These are phyloP conservation scores for Eucalyptus pauciflora DNA, from an alignment of 345 rosid species.

Conservation along the genomic window DNA sequence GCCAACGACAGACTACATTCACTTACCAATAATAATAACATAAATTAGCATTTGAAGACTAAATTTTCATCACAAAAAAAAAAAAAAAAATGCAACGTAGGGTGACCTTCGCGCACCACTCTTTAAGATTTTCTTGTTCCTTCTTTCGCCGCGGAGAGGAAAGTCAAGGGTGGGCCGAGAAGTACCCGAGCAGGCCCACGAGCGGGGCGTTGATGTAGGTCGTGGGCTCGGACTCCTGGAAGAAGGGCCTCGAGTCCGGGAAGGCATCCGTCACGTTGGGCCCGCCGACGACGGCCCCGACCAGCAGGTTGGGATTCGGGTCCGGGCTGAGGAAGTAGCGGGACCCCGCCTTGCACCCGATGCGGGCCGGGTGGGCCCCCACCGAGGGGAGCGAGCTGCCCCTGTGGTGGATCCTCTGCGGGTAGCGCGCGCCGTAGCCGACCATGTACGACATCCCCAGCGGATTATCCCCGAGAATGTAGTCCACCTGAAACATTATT, in stretches of 20 bases:
- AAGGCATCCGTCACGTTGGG: slow-evolving; percentile 73
- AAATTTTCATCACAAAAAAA: background rate
- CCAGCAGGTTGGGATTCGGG: slow-evolving; percentile 70
- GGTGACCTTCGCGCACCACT: slow-evolving; percentile 67
- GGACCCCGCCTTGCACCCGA: slow-evolving; percentile 65
- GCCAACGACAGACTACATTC: background rate
- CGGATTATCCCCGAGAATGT: slow-evolving; percentile 90
- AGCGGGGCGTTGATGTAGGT: slow-evolving; percentile 96
- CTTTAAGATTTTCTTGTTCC: background rate
- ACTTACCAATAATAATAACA: background rate
- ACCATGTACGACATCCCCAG: slow-evolving; percentile 90
- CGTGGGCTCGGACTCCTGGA: slow-evolving; percentile 91
- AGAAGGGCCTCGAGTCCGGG: slow-evolving; percentile 69
- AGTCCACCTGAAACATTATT: slow-evolving; percentile 52
- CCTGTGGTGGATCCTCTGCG: slow-evolving; percentile 89
- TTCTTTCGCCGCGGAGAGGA: background rate
- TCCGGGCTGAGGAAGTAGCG: slow-evolving; percentile 44
- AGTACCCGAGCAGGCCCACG: slow-evolving; percentile 73
- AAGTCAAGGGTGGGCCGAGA: slow-evolving; percentile 51
- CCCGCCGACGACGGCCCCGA: slow-evolving; percentile 89
- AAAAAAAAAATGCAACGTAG: background rate
- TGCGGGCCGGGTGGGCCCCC: slow-evolving; percentile 42
- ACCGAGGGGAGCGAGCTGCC: slow-evolving; percentile 76
- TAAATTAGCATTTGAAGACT: background rate
- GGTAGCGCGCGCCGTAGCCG: slow-evolving; percentile 71